A percentile compares a stretch with the other conserved stretches of the same genome.
Conservation (phyloP, 768 basidiomycete genomes). For the Lactarius akahatsu region DNA sequence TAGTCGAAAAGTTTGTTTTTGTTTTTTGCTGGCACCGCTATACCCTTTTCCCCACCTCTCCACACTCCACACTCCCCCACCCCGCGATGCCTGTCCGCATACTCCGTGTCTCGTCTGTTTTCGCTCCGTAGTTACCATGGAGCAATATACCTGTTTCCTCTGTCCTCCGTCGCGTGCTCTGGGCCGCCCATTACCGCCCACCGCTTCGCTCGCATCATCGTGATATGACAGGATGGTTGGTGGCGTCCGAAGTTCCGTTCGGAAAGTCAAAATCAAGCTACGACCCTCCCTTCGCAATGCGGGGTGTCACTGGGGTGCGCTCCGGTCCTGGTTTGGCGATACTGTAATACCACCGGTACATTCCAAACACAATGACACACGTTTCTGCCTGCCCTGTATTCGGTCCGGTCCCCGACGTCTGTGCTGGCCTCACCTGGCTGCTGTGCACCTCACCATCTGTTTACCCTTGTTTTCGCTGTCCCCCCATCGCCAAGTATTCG, state of each 20-base stretch:
- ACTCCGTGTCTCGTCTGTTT: neutral
- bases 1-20: slow-evolving; percentile 19
- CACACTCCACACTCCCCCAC: neutral
- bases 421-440: too few relatives aligned
- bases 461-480: neutral
- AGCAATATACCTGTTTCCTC: neutral
- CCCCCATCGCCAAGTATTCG: neutral
- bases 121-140: neutral
- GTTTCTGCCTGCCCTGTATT: neutral
- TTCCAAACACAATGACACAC: neutral
- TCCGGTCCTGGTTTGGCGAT: neutral
- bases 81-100: slow-evolving; percentile 14
- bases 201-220: neutral
- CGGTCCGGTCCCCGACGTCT: neutral
- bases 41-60: neutral
- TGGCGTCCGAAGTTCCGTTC: slow-evolving; percentile 1
- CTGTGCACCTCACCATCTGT: neutral
- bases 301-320: neutral
- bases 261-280: neutral
- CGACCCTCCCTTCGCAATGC: neutral
- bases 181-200: neutral
- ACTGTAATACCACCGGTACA: neutral
- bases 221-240: neutral
- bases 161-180: neutral
- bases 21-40: slow-evolving; percentile 12